Percentiles rank a stretch among this genome's conserved stretches.
These are phyloP conservation scores for Podaxis mareebaensis DNA, from an alignment of 768 basidiomycete species.

Conservation along the genomic window DNA sequence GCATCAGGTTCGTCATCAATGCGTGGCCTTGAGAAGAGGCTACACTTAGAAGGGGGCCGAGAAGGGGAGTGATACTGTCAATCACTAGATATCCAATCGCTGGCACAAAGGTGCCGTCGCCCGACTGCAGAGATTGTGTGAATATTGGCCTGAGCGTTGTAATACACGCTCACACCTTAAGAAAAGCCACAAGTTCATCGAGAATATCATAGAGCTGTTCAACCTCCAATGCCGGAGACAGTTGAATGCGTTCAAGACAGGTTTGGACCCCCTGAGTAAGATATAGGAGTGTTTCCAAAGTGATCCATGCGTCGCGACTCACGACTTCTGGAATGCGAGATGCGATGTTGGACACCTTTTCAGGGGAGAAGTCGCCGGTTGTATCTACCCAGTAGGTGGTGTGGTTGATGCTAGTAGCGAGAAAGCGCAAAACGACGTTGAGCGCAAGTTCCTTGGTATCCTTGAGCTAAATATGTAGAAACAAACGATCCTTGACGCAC, in stretches of 20 bases:
- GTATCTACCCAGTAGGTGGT: constrained; percentile 73
- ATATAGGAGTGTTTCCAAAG: neutral
- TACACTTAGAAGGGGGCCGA: constrained; percentile 63
- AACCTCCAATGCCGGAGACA: constrained; percentile 59
- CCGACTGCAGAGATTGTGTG: neutral
- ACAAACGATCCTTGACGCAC: constrained; percentile 39
- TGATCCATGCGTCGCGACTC: neutral
- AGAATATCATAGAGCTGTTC: constrained; percentile 54
- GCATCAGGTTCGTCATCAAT: constrained; percentile 72
- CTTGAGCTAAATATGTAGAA: neutral
- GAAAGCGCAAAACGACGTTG: constrained; percentile 56
- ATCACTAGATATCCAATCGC: constrained; percentile 54
- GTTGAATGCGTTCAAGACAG: constrained; percentile 56
- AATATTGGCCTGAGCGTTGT: neutral
- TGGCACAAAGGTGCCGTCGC: constrained; percentile 4
- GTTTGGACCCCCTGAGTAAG: constrained; percentile 24
- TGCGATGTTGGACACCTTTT: constrained; percentile 40
- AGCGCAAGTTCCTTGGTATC: constrained; percentile 56
- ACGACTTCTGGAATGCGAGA: constrained; percentile 27
- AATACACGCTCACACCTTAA: constrained; percentile 20
- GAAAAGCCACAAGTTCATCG: constrained; percentile 37
- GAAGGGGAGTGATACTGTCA: constrained; percentile 63
- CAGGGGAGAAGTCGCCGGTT: constrained; percentile 62
- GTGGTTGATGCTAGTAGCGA: constrained; percentile 36
- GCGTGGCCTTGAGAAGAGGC: constrained; percentile 77